A percentile compares a stretch with the other conserved stretches of the same genome.
phyloP scores from a whole-genome alignment of 192 early-diverging fungal species.

The Ambispora gerdemannii region DNA sequence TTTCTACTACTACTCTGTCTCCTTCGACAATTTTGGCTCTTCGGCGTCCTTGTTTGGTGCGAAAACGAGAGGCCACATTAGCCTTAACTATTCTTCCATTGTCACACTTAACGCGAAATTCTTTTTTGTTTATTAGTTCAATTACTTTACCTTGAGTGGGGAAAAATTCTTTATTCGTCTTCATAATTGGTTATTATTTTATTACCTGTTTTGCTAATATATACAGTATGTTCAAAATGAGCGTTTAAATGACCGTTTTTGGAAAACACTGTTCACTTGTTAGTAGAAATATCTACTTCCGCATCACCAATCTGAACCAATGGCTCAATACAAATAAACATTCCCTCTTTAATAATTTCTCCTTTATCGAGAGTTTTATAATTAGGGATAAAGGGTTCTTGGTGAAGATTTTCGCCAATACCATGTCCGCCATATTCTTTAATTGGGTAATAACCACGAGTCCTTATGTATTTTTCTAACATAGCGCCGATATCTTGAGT shows the following conservation, averaged over 20 bases:
- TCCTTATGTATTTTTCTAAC: slow-evolving; percentile 12
- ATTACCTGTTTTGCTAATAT: neutral
- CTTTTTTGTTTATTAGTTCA: too few relatives aligned
- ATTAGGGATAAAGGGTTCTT: slow-evolving; percentile 21
- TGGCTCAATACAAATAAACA: slow-evolving; percentile 26
- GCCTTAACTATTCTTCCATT: too few relatives aligned
- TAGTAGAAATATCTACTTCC: neutral
- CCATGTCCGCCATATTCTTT: slow-evolving; percentile 27
- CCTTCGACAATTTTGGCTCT: too few relatives aligned
- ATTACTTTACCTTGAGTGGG: too few relatives aligned
- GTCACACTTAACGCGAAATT: too few relatives aligned
- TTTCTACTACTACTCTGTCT: too few relatives aligned
- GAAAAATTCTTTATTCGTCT: too few relatives aligned
- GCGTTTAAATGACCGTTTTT: slow-evolving; percentile 18
- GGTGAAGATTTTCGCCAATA: slow-evolving; percentile 9
- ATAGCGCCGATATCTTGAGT: slow-evolving; percentile 7
- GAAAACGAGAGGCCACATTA: too few relatives aligned
- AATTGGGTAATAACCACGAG: slow-evolving; percentile 11
- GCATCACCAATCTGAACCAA: slow-evolving; percentile 7
- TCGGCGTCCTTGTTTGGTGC: too few relatives aligned
- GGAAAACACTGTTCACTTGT: slow-evolving; percentile 17
- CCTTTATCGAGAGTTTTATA: slow-evolving; percentile 8
- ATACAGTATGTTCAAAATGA: slow-evolving; percentile 19
- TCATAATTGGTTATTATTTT: slow-evolving; percentile 27
- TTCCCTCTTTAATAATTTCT: neutral